Conservation (phyloP, 306 rosid species). For the Fragaria vesca region DNA sequence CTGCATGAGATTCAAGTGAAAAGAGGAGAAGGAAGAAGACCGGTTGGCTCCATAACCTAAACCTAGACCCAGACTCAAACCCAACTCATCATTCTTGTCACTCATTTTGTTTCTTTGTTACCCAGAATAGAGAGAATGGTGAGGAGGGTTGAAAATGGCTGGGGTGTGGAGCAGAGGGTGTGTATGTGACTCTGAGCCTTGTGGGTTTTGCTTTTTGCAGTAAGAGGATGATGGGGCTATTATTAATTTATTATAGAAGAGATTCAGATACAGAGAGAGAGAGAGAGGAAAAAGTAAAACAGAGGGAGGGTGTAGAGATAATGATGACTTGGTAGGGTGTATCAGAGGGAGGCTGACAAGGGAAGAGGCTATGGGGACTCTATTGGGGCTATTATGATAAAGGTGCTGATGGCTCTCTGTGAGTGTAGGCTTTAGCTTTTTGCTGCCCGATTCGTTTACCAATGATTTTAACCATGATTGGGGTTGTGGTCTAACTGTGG, state of each 20-base stretch:
- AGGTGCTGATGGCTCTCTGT: slow-evolving; percentile 10
- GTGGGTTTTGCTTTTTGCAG: slow-evolving; percentile 44
- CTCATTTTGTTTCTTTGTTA: slow-evolving; percentile 35
- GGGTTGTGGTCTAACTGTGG: slow-evolving; percentile 9
- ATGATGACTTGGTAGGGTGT: slow-evolving; percentile 42
- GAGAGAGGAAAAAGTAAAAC: slow-evolving; percentile 10
- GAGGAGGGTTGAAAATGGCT: slow-evolving; percentile 31
- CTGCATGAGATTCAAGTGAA: slow-evolving; percentile 38
- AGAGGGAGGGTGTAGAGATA: slow-evolving; percentile 41
- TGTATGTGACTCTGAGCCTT: slow-evolving; percentile 21
- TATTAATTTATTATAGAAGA: slow-evolving; percentile 14
- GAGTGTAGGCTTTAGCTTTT: not conserved
- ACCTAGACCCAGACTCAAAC: slow-evolving; percentile 52
- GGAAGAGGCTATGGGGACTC: not conserved
- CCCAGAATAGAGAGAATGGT: slow-evolving; percentile 21
- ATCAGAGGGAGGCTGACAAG: slow-evolving; percentile 26
- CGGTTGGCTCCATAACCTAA: slow-evolving; percentile 42
- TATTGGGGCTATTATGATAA: not conserved
- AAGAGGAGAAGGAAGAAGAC: slow-evolving; percentile 7
- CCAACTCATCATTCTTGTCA: slow-evolving; percentile 50
- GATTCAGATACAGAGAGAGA: not conserved
- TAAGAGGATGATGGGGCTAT: slow-evolving; percentile 45
- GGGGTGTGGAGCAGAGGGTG: slow-evolving; percentile 20
- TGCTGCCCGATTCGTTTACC: slow-evolving; percentile 12
- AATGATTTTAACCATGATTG: slow-evolving; percentile 11